These are phyloP conservation scores for Talaromyces pinophilus DNA, from an alignment of 2,329 filamentous ascomycete genomes.

Conservation along the genomic window DNA sequence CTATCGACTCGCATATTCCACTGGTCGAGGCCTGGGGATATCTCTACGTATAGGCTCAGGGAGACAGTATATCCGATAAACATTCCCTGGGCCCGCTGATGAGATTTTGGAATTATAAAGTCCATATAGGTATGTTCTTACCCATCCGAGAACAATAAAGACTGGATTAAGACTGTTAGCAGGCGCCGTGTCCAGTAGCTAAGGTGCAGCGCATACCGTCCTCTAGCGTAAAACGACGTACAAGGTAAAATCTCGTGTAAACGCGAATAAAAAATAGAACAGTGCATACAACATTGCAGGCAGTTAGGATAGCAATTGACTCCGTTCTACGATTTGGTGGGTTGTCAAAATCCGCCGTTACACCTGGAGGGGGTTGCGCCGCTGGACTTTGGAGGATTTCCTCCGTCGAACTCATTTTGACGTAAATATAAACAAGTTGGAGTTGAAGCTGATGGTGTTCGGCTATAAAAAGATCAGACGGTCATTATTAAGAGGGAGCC, in stretches of 20 bases:
- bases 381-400: not conserved
- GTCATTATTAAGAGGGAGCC: not conserved
- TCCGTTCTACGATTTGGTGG: not conserved
- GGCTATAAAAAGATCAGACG: not conserved
- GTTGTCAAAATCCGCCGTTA: not conserved
- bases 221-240: conserved; percentile 2
- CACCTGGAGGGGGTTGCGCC: not conserved
- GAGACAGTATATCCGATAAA: conserved; percentile 3
- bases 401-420: not conserved
- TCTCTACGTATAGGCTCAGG: not conserved
- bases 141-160: conserved; percentile 9
- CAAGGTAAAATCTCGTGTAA: not conserved
- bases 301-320: not conserved
- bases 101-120: not conserved
- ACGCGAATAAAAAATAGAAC: not conserved
- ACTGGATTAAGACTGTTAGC: conserved; percentile 1
- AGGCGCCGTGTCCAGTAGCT: not conserved
- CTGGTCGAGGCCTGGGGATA: not conserved
- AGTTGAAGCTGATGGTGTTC: not conserved
- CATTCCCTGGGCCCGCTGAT: not conserved
- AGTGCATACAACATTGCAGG: not conserved
- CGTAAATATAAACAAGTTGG: not conserved
- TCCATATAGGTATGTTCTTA: not conserved
- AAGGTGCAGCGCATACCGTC: conserved; percentile 3
- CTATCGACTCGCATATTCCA: not conserved